phyloP scores from a whole-genome alignment of 352 stramenopile genomes.

The Phytophthora constricta region DNA sequence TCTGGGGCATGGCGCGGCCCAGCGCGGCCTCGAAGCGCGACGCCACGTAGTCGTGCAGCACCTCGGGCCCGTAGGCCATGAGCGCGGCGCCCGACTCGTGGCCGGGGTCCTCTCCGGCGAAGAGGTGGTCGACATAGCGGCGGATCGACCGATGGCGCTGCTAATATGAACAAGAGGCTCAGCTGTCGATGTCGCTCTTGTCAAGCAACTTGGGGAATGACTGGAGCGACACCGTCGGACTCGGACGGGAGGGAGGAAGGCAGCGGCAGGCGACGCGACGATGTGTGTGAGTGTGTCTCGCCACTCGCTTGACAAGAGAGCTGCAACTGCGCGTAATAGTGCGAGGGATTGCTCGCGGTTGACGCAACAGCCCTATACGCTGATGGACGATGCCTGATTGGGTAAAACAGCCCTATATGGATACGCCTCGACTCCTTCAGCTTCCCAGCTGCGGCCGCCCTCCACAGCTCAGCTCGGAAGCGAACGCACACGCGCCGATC shows the following conservation, averaged over 20 bases:
- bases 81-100: constrained; percentile 38
- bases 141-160: neutral
- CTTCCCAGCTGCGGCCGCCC: neutral
- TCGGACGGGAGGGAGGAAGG: neutral
- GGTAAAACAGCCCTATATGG: neutral
- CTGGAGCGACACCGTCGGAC: constrained; percentile 3
- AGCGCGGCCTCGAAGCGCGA: constrained; percentile 39
- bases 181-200: constrained; percentile 19
- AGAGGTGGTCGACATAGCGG: constrained; percentile 11
- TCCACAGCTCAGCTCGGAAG: neutral
- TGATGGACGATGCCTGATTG: constrained; percentile 8
- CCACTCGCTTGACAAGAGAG: constrained; percentile 9
- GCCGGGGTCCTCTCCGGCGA: constrained; percentile 26
- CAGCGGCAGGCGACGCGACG: constrained; percentile 6
- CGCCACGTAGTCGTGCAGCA: constrained; percentile 48
- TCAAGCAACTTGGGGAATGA: constrained; percentile 37
- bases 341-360: constrained; percentile 26
- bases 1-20: constrained; percentile 50
- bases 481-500: too few relatives aligned
- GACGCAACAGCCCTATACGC: constrained; percentile 22
- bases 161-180: neutral
- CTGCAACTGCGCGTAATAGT: constrained; percentile 11
- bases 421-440: neutral
- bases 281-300: neutral
- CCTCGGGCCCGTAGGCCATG: constrained; percentile 39